phyloP scores from a whole-genome alignment of 768 basidiomycete genomes.

The Suillus bovinus region DNA sequence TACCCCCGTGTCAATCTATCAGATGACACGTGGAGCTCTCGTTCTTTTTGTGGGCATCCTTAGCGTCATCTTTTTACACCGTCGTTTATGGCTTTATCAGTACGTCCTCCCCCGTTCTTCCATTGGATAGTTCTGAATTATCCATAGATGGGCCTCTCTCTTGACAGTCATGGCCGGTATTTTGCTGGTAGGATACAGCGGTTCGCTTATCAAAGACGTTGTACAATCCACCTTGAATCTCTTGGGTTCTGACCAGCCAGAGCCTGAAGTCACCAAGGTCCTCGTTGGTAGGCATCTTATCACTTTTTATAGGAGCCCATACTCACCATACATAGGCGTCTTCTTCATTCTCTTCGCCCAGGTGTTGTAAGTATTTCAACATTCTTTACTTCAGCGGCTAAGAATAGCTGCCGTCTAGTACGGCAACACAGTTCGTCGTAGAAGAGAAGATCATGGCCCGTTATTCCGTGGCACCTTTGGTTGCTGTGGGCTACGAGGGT shows the following conservation, averaged over 20 bases:
- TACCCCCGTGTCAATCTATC: slow-evolving; percentile 96
- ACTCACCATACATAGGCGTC: slow-evolving; percentile 55
- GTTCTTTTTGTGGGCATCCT: slow-evolving; percentile 93
- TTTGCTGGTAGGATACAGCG: slow-evolving; percentile 82
- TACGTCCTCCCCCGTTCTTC: slow-evolving; percentile 32
- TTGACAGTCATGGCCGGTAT: slow-evolving; percentile 87
- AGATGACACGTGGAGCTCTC: slow-evolving; percentile 93
- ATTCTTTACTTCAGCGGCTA: neutral
- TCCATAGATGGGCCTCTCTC: slow-evolving; percentile 81
- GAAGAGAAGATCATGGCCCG: slow-evolving; percentile 95
- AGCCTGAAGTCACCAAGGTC: slow-evolving; percentile 66
- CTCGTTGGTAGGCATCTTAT: slow-evolving; percentile 56
- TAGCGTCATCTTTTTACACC: slow-evolving; percentile 86
- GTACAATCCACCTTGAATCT: slow-evolving; percentile 21
- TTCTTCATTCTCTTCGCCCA: slow-evolving; percentile 93
- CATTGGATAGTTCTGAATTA: slow-evolving; percentile 7
- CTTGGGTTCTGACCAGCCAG: slow-evolving; percentile 32
- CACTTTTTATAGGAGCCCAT: slow-evolving; percentile 20
- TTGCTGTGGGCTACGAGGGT: slow-evolving; percentile 95
- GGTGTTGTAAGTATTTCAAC: slow-evolving; percentile 66
- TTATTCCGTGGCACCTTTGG: slow-evolving; percentile 84
- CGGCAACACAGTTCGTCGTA: slow-evolving; percentile 89
- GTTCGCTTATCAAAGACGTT: slow-evolving; percentile 81
- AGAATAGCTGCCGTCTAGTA: slow-evolving; percentile 46
- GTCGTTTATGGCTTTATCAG: slow-evolving; percentile 88